phyloP scores from a whole-genome alignment of 257 asterid genomes.

The Scutellaria barbata region DNA sequence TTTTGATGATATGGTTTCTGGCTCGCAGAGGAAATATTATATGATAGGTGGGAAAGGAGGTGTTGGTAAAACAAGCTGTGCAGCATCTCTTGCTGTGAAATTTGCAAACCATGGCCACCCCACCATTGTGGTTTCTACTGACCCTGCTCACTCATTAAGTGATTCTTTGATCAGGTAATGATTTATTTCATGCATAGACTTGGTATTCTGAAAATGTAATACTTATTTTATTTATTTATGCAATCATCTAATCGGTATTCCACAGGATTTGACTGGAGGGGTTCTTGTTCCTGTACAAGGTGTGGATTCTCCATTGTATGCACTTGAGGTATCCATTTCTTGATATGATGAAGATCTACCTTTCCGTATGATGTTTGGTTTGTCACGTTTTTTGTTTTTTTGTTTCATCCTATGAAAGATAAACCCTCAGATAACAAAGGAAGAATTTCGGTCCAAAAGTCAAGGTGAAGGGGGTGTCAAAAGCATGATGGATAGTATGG shows the following conservation, averaged over 20 bases:
- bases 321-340: slow-evolving; percentile 62
- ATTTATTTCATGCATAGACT: slow-evolving; percentile 20
- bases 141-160: slow-evolving; percentile 81
- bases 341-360: slow-evolving; percentile 16
- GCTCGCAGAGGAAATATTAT: slow-evolving; percentile 64
- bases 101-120: slow-evolving; percentile 72
- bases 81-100: slow-evolving; percentile 82
- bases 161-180: slow-evolving; percentile 80
- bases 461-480: slow-evolving; percentile 47
- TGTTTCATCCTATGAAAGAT: slow-evolving; percentile 47
- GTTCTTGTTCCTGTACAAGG: slow-evolving; percentile 71
- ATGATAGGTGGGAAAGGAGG: slow-evolving; percentile 91
- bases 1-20: slow-evolving; percentile 59
- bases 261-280: slow-evolving; percentile 77
- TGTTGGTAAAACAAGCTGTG: slow-evolving; percentile 85
- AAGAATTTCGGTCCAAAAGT: slow-evolving; percentile 53
- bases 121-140: slow-evolving; percentile 69
- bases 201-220: background rate
- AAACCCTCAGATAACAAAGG: slow-evolving; percentile 63
- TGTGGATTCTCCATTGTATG: slow-evolving; percentile 67
- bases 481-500: slow-evolving; percentile 70
- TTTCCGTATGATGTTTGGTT: slow-evolving; percentile 19
- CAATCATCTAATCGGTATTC: slow-evolving; percentile 7
- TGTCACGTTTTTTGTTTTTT: slow-evolving; percentile 24
- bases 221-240: slow-evolving; percentile 8